Evolutionary conservation across 2,329 filamentous ascomycete species (phyloP).

Genomic region (Clathrospora elynae): DNA sequence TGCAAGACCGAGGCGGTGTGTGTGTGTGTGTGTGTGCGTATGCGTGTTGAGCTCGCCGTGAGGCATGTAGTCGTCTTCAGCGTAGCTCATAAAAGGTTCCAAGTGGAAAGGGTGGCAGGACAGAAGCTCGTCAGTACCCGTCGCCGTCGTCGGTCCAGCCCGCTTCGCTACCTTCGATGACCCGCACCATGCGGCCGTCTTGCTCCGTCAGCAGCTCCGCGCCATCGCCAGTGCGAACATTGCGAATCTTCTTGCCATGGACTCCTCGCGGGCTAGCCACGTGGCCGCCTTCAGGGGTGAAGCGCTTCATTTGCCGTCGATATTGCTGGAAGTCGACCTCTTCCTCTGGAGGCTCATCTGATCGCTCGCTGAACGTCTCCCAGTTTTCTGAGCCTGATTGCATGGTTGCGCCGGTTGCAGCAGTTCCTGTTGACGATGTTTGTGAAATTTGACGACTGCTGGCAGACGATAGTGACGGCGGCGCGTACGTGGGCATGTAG

Average conservation of each 20-base stretch:
- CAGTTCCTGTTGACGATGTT: slow-evolving; percentile 60
- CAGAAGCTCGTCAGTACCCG: slow-evolving; percentile 33
- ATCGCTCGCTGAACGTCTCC: slow-evolving; percentile 92
- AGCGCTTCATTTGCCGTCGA: slow-evolving; percentile 70
- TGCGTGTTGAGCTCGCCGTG: slow-evolving; percentile 4
- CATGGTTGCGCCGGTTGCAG: slow-evolving; percentile 59
- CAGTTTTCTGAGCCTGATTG: slow-evolving; percentile 91
- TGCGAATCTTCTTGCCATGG: slow-evolving; percentile 47
- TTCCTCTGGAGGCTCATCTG: slow-evolving; percentile 65
- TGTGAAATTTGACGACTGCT: slow-evolving; percentile 69
- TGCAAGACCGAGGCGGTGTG: slow-evolving; percentile 8
- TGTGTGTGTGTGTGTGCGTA: background rate
- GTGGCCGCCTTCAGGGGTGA: slow-evolving; percentile 49
- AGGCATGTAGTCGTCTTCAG: slow-evolving; percentile 10
- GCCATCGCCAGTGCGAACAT: slow-evolving; percentile 55
- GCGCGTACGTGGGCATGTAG: slow-evolving; percentile 34
- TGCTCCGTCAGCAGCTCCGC: slow-evolving; percentile 49
- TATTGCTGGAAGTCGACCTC: slow-evolving; percentile 84
- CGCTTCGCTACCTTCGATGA: slow-evolving; percentile 57
- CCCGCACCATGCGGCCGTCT: slow-evolving; percentile 51
- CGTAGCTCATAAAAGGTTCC: slow-evolving; percentile 8
- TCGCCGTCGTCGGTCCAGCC: slow-evolving; percentile 60
- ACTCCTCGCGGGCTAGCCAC: slow-evolving; percentile 40
- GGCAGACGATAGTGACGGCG: slow-evolving; percentile 33
- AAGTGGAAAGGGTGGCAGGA: slow-evolving; percentile 8